Evolutionary conservation across 176 grass and related monocot genomes (phyloP).

Genomic region (Alopecurus myosuroides): DNA sequence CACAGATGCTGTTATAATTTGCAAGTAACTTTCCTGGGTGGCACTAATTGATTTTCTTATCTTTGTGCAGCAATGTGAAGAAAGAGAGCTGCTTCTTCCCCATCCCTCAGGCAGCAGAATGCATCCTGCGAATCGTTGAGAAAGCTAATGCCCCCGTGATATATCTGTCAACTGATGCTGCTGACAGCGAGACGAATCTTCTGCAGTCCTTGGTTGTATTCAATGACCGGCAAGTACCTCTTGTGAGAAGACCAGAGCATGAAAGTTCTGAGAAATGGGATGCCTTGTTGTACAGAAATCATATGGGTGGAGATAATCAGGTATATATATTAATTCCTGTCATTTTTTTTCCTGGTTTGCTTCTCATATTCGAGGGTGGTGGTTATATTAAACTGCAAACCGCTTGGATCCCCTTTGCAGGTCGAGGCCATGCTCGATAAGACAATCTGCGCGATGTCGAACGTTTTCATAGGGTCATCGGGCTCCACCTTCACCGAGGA

Average conservation of each 20-base stretch:
- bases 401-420: constrained; percentile 10
- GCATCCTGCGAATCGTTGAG: constrained; percentile 61
- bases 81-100: constrained; percentile 96
- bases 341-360: background rate
- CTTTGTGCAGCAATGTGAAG: constrained; percentile 71
- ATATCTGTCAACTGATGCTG: constrained; percentile 93
- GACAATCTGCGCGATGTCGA: constrained; percentile 79
- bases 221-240: constrained; percentile 69
- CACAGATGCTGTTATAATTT: background rate
- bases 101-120: constrained; percentile 87
- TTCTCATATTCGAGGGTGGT: background rate
- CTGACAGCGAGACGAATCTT: constrained; percentile 63
- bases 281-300: constrained; percentile 79
- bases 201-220: constrained; percentile 70
- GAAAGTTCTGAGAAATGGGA: constrained; percentile 84
- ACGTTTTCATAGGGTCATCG: constrained; percentile 77
- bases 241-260: constrained; percentile 80
- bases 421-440: constrained; percentile 97
- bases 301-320: constrained; percentile 64
- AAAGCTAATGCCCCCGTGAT: constrained; percentile 71
- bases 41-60: background rate
- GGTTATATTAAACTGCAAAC: background rate
- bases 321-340: constrained; percentile 6
- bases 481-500: constrained; percentile 96
- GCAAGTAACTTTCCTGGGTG: background rate